Percentiles rank a stretch among this genome's conserved stretches.
Evolutionary conservation across 1,284 basidiomycete species (phyloP).

Genomic region (Tilletia horrida): DNA sequence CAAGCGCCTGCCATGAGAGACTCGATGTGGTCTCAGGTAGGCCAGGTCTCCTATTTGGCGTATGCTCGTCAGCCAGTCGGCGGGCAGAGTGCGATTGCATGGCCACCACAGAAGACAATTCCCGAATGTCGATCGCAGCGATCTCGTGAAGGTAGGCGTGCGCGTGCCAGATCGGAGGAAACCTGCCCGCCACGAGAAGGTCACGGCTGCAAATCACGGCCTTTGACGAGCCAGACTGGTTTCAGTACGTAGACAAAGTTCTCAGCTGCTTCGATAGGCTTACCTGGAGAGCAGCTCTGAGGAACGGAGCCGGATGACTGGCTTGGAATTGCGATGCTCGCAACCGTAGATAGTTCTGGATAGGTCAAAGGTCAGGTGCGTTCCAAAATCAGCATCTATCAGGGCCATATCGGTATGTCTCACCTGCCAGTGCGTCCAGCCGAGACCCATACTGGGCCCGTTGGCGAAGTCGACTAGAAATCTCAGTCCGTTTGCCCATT

Average conservation of each 20-base stretch:
- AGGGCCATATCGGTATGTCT: no score
- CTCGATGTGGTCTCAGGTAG: not conserved
- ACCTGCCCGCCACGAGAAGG: slow-evolving; percentile 30
- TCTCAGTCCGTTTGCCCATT: slow-evolving; percentile 49
- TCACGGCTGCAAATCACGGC: slow-evolving; percentile 34
- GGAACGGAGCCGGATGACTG: not conserved
- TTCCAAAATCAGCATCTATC: no score
- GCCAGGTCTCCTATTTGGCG: not conserved
- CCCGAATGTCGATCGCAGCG: slow-evolving; percentile 25
- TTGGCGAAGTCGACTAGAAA: slow-evolving; percentile 1
- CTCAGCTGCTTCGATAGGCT: not conserved
- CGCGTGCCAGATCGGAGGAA: slow-evolving; percentile 30
- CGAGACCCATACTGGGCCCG: not conserved
- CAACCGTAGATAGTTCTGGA: slow-evolving; percentile 15
- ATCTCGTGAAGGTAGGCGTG: slow-evolving; percentile 33
- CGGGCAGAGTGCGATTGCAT: not conserved
- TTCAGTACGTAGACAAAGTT: slow-evolving; percentile 20
- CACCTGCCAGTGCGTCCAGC: slow-evolving; percentile 16
- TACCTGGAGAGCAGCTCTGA: not conserved
- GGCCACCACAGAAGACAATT: not conserved
- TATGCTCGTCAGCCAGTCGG: not conserved
- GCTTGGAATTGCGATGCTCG: slow-evolving; percentile 1
- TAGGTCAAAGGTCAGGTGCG: slow-evolving; percentile 19
- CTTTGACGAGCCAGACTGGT: slow-evolving; percentile 28
- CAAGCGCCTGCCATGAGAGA: not conserved